Evolutionary conservation across 305 asterid genomes (phyloP), one percentile per base, ranked within the genome.

Genomic region (Solanum hybrid): DNA sequence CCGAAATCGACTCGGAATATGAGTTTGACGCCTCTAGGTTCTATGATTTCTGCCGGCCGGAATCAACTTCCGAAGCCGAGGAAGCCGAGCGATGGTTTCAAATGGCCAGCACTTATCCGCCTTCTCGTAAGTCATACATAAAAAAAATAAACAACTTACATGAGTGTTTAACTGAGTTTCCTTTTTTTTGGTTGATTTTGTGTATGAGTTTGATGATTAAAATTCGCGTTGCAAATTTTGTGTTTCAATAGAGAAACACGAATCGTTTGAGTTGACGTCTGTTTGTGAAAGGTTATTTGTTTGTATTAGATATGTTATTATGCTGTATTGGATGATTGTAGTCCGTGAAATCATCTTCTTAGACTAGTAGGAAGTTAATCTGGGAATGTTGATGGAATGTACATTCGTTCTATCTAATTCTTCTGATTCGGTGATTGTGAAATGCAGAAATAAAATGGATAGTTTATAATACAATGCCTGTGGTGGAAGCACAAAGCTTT

Each of bases 31-130:
- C 98, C 31, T 86, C 92, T 79, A 94, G 88, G 22, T 95, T 91
- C 84, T 95, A 89, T 88, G 98, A 97, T 93, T 97, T 97, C 75
- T 90, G 90, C 36, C 90, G 89, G 89, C 91, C 90, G 7, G 99
- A 97, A 92, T 90, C 91, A 12, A 92, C 91, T 76, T 90, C 90
- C 35, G 95, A 95, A 79, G 89, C 94, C 24, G 90, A 91, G 84
- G 94, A 94, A 90, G 95, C 95, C 7, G 96, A 96, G 85, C 91
- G 92, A 10, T 97, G 99, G 99, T 97, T 97, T 72, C 91, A 93
- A 60, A 80, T 91, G 89, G 95, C 97, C 66, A 95, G 96, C 89
- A 91, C 92, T 92, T 94, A 96, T 91, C 95, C 96, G 79, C 94
- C 95, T 91, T 97, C 98, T 91, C 98, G 99, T 97, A 89, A 92